phyloP scores from a whole-genome alignment of 768 basidiomycete species.

The Boletus vinaceobasis region DNA sequence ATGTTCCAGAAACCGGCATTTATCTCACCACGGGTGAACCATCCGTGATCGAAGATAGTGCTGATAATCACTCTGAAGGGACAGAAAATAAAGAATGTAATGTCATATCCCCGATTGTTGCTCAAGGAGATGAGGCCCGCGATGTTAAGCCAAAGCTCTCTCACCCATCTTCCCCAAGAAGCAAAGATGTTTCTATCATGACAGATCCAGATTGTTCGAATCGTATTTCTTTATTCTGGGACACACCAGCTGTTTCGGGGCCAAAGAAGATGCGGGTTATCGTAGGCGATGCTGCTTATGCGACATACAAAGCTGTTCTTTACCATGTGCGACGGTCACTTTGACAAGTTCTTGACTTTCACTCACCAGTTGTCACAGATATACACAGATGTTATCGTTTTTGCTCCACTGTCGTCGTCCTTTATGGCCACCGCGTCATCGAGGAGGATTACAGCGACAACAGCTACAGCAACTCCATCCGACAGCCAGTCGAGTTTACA shows the following conservation, averaged over 20 bases:
- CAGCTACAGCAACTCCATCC: constrained; percentile 26
- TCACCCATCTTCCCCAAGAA: constrained; percentile 41
- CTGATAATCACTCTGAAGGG: constrained; percentile 1
- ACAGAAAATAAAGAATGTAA: not conserved
- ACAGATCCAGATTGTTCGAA: constrained; percentile 8
- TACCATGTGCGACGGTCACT: constrained; percentile 60
- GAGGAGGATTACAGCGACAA: constrained; percentile 6
- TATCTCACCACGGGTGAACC: not conserved
- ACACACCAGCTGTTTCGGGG: constrained; percentile 30
- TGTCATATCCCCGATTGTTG: not conserved
- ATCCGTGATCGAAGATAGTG: constrained; percentile 4
- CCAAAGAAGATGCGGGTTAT: constrained; percentile 53
- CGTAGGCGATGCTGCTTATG: constrained; percentile 56
- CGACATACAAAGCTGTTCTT: constrained; percentile 62
- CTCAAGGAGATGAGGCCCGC: constrained; percentile 17
- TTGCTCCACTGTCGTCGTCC: constrained; percentile 79
- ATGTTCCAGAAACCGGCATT: constrained; percentile 10
- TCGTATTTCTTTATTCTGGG: not conserved
- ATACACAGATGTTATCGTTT: constrained; percentile 81
- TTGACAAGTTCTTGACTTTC: not conserved
- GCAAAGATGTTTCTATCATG: constrained; percentile 19
- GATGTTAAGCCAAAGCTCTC: constrained; percentile 34
- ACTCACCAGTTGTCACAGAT: constrained; percentile 42
- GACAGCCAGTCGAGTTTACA: constrained; percentile 35
- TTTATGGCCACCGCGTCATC: constrained; percentile 36